Conservation (phyloP, 2,329 filamentous ascomycete species). For the Aspergillus clavatus region DNA sequence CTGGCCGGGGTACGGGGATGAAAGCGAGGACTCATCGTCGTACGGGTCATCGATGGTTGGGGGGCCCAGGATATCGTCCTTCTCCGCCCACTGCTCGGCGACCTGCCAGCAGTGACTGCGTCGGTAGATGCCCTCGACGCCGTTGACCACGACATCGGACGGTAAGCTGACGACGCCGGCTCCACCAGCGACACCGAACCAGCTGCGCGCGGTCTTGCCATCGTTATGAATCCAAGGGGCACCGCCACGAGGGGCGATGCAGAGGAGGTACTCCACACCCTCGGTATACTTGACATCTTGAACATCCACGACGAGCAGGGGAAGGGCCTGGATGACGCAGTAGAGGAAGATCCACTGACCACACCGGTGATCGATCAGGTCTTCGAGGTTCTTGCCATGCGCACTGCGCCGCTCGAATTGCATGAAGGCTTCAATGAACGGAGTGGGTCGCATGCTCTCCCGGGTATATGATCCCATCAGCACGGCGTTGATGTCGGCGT, state of each 20-base stretch:
- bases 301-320: conserved; percentile 47
- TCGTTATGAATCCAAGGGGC: conserved; percentile 47
- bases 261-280: conserved; percentile 48
- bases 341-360: conserved; percentile 52
- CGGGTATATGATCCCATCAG: conserved; percentile 78
- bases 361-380: conserved; percentile 44
- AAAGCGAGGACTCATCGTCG: conserved; percentile 36
- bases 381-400: conserved; percentile 41
- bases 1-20: conserved; percentile 35
- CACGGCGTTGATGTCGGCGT: conserved; percentile 70
- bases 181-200: conserved; percentile 57
- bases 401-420: conserved; percentile 44
- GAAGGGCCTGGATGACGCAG: conserved; percentile 46
- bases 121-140: conserved; percentile 63
- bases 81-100: conserved; percentile 57
- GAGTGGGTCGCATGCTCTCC: conserved; percentile 55
- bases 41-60: conserved; percentile 33
- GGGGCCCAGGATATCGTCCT: conserved; percentile 31
- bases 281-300: conserved; percentile 42
- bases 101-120: conserved; percentile 66
- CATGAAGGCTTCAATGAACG: conserved; percentile 47
- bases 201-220: conserved; percentile 40
- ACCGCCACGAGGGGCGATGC: conserved; percentile 45
- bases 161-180: conserved; percentile 58
- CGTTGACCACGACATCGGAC: conserved; percentile 60